phyloP scores from a whole-genome alignment of 208 protist species.

The Acanthamoeba triangularis region DNA sequence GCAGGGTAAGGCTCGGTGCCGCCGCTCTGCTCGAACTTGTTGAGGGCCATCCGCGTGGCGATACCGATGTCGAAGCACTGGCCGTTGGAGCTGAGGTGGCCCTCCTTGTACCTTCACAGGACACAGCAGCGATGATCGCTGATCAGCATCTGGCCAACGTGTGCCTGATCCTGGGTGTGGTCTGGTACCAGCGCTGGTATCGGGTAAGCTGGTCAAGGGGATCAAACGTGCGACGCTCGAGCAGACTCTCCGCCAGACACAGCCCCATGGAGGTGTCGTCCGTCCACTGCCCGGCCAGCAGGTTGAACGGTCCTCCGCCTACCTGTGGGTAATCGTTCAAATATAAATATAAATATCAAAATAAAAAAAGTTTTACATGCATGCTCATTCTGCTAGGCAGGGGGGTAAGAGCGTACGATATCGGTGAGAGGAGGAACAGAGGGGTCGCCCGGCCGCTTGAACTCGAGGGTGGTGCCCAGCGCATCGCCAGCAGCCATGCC shows the following conservation, averaged over 20 bases:
- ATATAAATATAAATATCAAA: too few species aligned
- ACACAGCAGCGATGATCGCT: not conserved
- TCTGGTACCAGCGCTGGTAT: conserved; percentile 83
- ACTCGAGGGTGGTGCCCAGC: conserved; percentile 77
- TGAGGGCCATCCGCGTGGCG: conserved; percentile 1
- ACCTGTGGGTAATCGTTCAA: too few species aligned
- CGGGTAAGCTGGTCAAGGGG: conserved; percentile 73
- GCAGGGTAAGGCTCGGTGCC: conserved; percentile 33
- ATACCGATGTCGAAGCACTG: conserved; percentile 87
- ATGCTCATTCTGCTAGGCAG: not conserved
- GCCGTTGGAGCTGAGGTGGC: conserved; percentile 82
- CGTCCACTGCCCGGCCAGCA: conserved; percentile 84
- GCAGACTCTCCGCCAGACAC: conserved; percentile 83
- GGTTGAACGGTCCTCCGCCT: conserved; percentile 80
- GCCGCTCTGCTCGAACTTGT: conserved; percentile 48
- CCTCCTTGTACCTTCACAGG: conserved; percentile 71
- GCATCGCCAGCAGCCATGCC: conserved; percentile 77
- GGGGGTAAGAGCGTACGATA: not conserved
- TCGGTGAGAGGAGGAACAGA: conserved; percentile 63
- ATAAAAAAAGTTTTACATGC: too few species aligned
- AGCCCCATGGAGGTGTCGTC: conserved; percentile 87
- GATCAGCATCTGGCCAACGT: too few species aligned
- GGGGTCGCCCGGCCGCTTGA: conserved; percentile 46
- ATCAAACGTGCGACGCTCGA: conserved; percentile 77
- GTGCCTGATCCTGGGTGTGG: too few species aligned